phyloP scores from a whole-genome alignment of 139 green algal species.

The Mychonastes homosphaera region DNA sequence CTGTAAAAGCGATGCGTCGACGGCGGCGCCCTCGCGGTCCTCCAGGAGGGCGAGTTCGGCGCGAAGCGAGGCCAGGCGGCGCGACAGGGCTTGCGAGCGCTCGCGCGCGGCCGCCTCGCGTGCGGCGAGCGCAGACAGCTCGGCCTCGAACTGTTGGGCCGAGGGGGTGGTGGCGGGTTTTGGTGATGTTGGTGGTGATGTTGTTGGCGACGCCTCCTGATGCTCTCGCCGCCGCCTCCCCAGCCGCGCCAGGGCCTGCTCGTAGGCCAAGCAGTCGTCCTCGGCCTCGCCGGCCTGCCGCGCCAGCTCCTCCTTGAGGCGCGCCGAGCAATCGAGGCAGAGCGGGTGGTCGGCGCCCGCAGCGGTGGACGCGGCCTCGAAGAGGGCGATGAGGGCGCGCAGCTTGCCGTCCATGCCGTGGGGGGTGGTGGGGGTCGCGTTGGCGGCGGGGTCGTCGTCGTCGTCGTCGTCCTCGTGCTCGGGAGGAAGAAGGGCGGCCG shows the following conservation, averaged over 20 bases:
- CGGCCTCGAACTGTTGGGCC: constrained; percentile 18
- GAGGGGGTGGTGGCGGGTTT: not conserved
- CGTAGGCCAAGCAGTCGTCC: constrained; percentile 54
- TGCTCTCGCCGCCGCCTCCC: constrained; percentile 9
- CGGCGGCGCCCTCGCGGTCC: too few relatives aligned
- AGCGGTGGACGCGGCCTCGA: constrained; percentile 50
- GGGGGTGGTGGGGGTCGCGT: constrained; percentile 1
- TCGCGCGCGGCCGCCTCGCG: constrained; percentile 18
- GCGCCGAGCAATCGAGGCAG: constrained; percentile 69
- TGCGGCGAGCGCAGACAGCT: constrained; percentile 32
- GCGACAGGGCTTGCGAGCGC: not conserved
- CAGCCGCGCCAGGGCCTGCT: constrained; percentile 37
- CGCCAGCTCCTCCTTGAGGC: constrained; percentile 65
- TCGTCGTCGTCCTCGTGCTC: not conserved
- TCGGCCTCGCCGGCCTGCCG: constrained; percentile 51
- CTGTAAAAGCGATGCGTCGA: too few relatives aligned
- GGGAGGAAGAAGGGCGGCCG: not conserved
- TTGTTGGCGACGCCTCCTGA: not conserved
- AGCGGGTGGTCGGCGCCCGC: constrained; percentile 66
- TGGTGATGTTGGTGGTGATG: not conserved
- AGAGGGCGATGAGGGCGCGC: constrained; percentile 36
- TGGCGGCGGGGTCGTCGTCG: not conserved
- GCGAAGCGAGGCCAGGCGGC: not conserved
- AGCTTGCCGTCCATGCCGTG: constrained; percentile 47
- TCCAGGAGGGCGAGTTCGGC: constrained; percentile 49